Evolutionary conservation across 1,284 basidiomycete species (phyloP).

Genomic region (Naganishia sp.): DNA sequence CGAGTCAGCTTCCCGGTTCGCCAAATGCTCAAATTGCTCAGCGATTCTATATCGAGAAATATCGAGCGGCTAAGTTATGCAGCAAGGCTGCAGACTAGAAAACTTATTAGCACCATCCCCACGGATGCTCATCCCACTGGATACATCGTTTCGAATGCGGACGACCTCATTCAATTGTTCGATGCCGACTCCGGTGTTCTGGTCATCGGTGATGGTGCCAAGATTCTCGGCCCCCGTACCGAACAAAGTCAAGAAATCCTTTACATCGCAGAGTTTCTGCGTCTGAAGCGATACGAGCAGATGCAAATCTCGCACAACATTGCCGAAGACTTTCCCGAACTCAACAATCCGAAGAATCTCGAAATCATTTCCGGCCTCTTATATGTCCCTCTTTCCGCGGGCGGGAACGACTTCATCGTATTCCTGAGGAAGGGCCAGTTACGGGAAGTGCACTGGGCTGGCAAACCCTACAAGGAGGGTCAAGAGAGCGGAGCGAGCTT

Average conservation of each 20-base stretch:
- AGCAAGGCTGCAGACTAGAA: conserved; percentile 72
- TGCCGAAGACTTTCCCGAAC: conserved; percentile 71
- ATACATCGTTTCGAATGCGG: conserved; percentile 83
- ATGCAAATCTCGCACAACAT: conserved; percentile 73
- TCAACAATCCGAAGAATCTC: conserved; percentile 65
- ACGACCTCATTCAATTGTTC: conserved; percentile 77
- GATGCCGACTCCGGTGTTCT: conserved; percentile 83
- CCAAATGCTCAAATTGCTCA: conserved; percentile 76
- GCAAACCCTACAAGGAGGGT: conserved; percentile 66
- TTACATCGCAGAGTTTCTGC: conserved; percentile 80
- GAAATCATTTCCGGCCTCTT: conserved; percentile 77
- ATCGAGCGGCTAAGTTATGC: conserved; percentile 81
- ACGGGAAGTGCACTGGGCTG: conserved; percentile 74
- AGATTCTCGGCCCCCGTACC: conserved; percentile 73
- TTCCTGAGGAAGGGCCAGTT: conserved; percentile 78
- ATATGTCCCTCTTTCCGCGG: conserved; percentile 70
- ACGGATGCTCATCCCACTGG: conserved; percentile 73
- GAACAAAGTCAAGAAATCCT: conserved; percentile 82
- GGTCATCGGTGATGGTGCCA: conserved; percentile 81
- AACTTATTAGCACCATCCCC: conserved; percentile 77
- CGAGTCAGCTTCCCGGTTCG: conserved; percentile 81
- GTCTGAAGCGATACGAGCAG: conserved; percentile 68
- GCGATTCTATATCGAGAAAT: conserved; percentile 79
- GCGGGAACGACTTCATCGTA: conserved; percentile 75
- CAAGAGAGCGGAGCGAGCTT: conserved; percentile 55